These are phyloP conservation scores for Fusarium beomiforme DNA, from an alignment of 2,329 filamentous ascomycete species.

Conservation along the genomic window DNA sequence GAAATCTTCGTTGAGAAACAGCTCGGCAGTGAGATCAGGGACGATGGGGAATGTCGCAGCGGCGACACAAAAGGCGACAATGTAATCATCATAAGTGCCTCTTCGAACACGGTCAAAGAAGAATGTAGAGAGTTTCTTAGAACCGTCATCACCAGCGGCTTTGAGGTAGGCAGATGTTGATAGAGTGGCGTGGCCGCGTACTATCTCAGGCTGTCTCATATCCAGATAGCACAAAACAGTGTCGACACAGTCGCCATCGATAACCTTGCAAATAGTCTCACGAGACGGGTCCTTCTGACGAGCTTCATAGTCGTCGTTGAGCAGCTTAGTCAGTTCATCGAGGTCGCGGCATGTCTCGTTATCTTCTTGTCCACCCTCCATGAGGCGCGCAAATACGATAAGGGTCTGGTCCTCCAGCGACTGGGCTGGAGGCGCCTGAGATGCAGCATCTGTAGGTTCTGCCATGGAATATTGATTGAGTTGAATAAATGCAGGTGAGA, in stretches of 20 bases:
- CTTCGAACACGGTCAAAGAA: conserved; percentile 77
- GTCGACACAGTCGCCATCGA: conserved; percentile 81
- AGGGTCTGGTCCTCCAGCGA: conserved; percentile 72
- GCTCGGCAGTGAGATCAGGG: conserved; percentile 75
- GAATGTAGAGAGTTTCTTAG: conserved; percentile 76
- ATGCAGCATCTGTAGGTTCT: conserved; percentile 45
- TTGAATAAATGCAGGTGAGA: not conserved
- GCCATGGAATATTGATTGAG: conserved; percentile 44
- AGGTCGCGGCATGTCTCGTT: conserved; percentile 72
- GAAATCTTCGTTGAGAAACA: conserved; percentile 92
- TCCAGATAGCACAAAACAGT: conserved; percentile 89
- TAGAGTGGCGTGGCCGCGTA: conserved; percentile 84
- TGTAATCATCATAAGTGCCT: conserved; percentile 86
- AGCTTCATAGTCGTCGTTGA: conserved; percentile 64
- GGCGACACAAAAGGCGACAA: conserved; percentile 93
- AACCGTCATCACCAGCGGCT: conserved; percentile 75
- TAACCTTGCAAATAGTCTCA: conserved; percentile 66
- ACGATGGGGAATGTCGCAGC: conserved; percentile 88
- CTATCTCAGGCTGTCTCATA: conserved; percentile 76
- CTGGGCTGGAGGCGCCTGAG: conserved; percentile 45
- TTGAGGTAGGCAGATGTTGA: conserved; percentile 87
- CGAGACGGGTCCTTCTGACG: conserved; percentile 54
- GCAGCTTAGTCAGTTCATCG: conserved; percentile 67
- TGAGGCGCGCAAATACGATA: conserved; percentile 85
- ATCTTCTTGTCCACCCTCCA: conserved; percentile 90